Conservation (phyloP, 2,329 filamentous ascomycete genomes). For the Phialophora verrucosa region DNA sequence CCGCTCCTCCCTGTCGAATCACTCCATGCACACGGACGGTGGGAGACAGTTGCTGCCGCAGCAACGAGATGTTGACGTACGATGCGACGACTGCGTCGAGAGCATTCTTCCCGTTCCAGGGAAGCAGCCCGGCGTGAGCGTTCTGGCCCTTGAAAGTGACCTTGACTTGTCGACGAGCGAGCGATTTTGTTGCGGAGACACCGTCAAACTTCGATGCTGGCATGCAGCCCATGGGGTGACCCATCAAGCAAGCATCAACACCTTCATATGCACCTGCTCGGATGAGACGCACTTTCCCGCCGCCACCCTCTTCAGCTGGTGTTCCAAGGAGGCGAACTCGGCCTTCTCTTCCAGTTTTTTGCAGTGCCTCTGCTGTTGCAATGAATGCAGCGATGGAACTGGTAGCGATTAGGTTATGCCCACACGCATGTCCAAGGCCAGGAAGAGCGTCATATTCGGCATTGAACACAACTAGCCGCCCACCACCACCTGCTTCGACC, state of each 20-base stretch:
- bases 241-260: slow-evolving; percentile 53
- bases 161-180: slow-evolving; percentile 42
- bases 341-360: slow-evolving; percentile 36
- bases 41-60: slow-evolving; percentile 63
- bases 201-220: slow-evolving; percentile 23
- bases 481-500: slow-evolving; percentile 51
- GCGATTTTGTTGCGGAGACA: slow-evolving; percentile 42
- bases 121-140: slow-evolving; percentile 63
- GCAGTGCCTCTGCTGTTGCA: slow-evolving; percentile 43
- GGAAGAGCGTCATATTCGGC: slow-evolving; percentile 53
- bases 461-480: slow-evolving; percentile 46
- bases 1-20: slow-evolving; percentile 59
- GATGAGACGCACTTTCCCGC: slow-evolving; percentile 51
- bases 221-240: slow-evolving; percentile 44
- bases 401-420: slow-evolving; percentile 50
- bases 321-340: slow-evolving; percentile 48
- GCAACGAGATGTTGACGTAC: slow-evolving; percentile 54
- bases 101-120: slow-evolving; percentile 66
- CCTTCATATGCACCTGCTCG: slow-evolving; percentile 51
- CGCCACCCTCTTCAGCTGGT: slow-evolving; percentile 48
- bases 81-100: slow-evolving; percentile 61
- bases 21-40: slow-evolving; percentile 61
- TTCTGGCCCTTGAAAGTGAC: slow-evolving; percentile 57
- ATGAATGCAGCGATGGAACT: slow-evolving; percentile 48
- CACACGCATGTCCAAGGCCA: slow-evolving; percentile 49